Conservation (phyloP, 257 asterid species). For the Lycium ferocissimum region DNA sequence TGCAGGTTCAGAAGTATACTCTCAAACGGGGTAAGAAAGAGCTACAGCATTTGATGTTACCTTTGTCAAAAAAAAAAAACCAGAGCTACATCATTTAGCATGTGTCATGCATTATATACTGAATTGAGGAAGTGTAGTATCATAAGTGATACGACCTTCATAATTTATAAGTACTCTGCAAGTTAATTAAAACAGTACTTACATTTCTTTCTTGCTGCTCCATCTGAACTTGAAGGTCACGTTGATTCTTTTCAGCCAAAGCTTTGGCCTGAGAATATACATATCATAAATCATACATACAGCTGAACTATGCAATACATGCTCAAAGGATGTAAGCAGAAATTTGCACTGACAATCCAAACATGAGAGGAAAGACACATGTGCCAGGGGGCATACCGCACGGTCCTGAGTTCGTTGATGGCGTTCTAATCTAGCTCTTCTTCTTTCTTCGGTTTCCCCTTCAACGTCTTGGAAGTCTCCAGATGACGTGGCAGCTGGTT, state of each 20-base stretch:
- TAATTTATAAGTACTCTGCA: background rate
- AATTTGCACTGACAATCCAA: background rate
- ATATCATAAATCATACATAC: constrained; percentile 30
- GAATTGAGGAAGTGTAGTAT: background rate
- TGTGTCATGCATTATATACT: background rate
- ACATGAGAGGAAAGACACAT: constrained; percentile 14
- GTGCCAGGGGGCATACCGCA: constrained; percentile 60
- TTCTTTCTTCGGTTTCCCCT: constrained; percentile 96
- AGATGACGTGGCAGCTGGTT: constrained; percentile 67
- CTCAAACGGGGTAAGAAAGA: background rate
- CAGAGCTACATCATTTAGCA: background rate
- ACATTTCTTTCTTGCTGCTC: constrained; percentile 99
- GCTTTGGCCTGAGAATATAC: constrained; percentile 80
- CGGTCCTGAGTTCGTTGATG: constrained; percentile 97
- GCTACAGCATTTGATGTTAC: background rate
- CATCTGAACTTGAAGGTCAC: constrained; percentile 90
- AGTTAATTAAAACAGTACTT: constrained; percentile 45
- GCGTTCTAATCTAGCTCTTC: constrained; percentile 94
- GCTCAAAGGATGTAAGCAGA: background rate
- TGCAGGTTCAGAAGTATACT: background rate
- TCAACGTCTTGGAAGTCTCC: constrained; percentile 89
- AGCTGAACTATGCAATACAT: constrained; percentile 11
- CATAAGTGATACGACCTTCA: background rate
- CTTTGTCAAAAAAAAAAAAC: too few relatives aligned
- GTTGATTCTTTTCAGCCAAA: constrained; percentile 93